Conservation (phyloP, 78 protist species). For the Guillardia theta region DNA sequence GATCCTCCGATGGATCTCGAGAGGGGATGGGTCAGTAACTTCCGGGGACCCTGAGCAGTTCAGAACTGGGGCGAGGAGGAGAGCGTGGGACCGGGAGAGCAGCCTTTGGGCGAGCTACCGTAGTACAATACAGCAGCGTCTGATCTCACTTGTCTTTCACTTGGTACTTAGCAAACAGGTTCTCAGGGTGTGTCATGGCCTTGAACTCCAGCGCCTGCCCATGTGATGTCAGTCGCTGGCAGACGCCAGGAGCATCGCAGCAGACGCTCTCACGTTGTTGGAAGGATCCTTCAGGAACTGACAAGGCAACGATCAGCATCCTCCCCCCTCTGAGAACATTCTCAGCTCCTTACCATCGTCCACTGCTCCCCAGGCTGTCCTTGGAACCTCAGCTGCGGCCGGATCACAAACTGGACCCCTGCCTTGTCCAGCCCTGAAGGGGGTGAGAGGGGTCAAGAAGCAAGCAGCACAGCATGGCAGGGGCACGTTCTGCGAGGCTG, state of each 20-base stretch:
- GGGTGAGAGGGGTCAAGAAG: neutral
- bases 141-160: too few relatives aligned
- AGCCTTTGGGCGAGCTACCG: too few relatives aligned
- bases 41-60: too few relatives aligned
- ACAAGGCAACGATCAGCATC: too few relatives aligned
- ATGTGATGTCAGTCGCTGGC: neutral
- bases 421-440: neutral
- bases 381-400: neutral
- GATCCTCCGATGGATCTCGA: too few relatives aligned
- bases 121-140: too few relatives aligned
- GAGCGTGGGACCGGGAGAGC: too few relatives aligned
- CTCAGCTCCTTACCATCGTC: too few relatives aligned
- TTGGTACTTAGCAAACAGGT: neutral
- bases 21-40: too few relatives aligned
- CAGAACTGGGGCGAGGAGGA: too few relatives aligned
- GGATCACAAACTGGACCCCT: neutral
- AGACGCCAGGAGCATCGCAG: neutral
- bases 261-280: neutral
- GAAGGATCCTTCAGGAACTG: neutral
- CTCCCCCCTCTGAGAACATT: too few relatives aligned
- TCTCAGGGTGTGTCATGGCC: neutral
- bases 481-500: neutral
- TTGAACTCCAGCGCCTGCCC: neutral
- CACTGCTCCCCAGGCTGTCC: neutral
- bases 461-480: neutral